Evolutionary conservation across 2,329 filamentous ascomycete genomes (phyloP).

Genomic region (Alternaria postmessia): DNA sequence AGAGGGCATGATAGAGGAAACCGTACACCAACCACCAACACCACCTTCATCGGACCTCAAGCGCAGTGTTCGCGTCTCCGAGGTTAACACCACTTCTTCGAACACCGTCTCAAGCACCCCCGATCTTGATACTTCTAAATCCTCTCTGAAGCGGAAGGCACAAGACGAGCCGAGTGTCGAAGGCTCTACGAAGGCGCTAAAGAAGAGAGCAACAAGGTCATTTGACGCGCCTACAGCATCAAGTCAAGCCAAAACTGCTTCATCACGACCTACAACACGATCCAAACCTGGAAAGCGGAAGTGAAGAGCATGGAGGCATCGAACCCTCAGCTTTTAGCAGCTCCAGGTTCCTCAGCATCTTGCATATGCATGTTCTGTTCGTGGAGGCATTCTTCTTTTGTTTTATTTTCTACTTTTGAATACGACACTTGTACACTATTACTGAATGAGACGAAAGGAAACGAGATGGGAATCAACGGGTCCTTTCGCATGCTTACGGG

Average conservation of each 20-base stretch:
- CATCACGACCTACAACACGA: slow-evolving; percentile 24
- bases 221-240: slow-evolving; percentile 50
- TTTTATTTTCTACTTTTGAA: not conserved
- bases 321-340: not conserved
- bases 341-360: not conserved
- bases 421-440: not conserved
- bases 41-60: slow-evolving; percentile 35
- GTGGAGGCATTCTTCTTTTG: not conserved
- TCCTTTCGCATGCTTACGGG: not conserved
- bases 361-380: not conserved
- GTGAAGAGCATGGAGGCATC: not conserved
- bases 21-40: slow-evolving; percentile 25
- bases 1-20: slow-evolving; percentile 12
- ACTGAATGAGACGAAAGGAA: not conserved
- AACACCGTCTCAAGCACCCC: slow-evolving; percentile 9
- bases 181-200: slow-evolving; percentile 23
- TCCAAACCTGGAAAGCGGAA: not conserved
- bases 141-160: slow-evolving; percentile 47
- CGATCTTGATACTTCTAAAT: slow-evolving; percentile 8
- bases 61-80: slow-evolving; percentile 17
- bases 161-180: slow-evolving; percentile 25
- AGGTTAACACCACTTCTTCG: slow-evolving; percentile 10
- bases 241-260: slow-evolving; percentile 40
- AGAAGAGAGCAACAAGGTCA: slow-evolving; percentile 42
- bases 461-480: not conserved